Evolutionary conservation across 2,329 filamentous ascomycete genomes (phyloP), one percentile per base, ranked within the genome.

Genomic region (Microsporum ferrugineum): DNA sequence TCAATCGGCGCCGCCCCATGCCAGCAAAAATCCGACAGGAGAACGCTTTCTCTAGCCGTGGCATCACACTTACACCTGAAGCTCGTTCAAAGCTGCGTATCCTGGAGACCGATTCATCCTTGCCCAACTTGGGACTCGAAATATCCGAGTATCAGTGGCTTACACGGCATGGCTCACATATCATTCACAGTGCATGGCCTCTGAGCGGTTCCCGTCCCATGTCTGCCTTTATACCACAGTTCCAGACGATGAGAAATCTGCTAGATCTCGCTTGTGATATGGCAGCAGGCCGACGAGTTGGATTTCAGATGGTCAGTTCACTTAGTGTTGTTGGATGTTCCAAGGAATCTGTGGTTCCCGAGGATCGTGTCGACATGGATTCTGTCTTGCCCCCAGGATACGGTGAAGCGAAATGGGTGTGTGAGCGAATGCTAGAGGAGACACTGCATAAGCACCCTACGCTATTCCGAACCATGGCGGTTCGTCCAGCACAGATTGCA

Each of bases 201-300:
- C 82, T 84, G 69, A 80, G 81, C 68, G 80, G 78, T 66, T 81
- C 79, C 66, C 74, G 81, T n/a, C 69, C 75, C 0, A 62, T 82
- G 5, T 70, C 74, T 27, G 79, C 75, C 0, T 84, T 83, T 60
- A 77, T 79, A 65, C 72, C 77, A 0, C 77, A 82, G 63, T 75
- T 84, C 43, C 71, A 75, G 2, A 76, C 78, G 2, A 75, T 84
- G 58, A 76, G 79, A 3, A 77, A 79, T 63, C 69, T 85, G 4
- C 72, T 80, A 3, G 69, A 78, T 41, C 69, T 83, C 1, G 77
- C 78, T 0, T 60, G 69, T 1, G 71, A 74, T 0, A 68, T 70
- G 5, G 68, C 71, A 4, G 17, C 63, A 5, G 6, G 47, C 2
- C 27, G 55, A n/a, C 68, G 66, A 27, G 53, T 75, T 43, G 62